Evolutionary conservation across 2,329 filamentous ascomycete species (phyloP).

Genomic region (Colletotrichum karsti): DNA sequence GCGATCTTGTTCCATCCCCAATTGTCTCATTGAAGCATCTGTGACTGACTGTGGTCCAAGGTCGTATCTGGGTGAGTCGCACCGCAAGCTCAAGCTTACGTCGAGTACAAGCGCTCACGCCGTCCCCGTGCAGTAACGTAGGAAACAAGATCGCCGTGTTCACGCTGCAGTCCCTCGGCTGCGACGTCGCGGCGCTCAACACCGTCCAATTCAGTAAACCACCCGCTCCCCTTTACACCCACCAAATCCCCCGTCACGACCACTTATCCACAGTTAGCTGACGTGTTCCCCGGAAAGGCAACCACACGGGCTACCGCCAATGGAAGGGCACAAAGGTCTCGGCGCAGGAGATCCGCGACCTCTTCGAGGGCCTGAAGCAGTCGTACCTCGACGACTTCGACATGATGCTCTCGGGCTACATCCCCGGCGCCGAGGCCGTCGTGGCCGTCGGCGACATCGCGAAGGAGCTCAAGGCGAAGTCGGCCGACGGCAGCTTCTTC

Average conservation of each 20-base stretch:
- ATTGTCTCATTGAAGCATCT: conserved; percentile 21
- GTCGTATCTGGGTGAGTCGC: conserved; percentile 52
- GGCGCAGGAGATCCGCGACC: conserved; percentile 81
- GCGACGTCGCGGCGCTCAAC: conserved; percentile 92
- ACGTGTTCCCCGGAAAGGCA: conserved; percentile 73
- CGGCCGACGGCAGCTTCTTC: conserved; percentile 80
- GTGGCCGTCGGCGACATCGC: conserved; percentile 86
- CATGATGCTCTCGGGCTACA: conserved; percentile 94
- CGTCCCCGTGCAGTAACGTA: conserved; percentile 78
- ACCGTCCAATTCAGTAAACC: conserved; percentile 94
- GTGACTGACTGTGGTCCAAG: conserved; percentile 37
- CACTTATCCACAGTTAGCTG: neutral
- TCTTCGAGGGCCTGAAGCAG: conserved; percentile 86
- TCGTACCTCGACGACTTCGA: conserved; percentile 90
- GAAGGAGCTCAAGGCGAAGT: conserved; percentile 77
- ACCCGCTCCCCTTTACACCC: neutral
- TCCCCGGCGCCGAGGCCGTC: conserved; percentile 86
- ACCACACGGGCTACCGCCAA: conserved; percentile 92
- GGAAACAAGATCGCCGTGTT: conserved; percentile 98
- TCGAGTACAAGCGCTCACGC: neutral
- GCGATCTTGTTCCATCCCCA: conserved; percentile 22
- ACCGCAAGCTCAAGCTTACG: neutral
- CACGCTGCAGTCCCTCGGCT: conserved; percentile 91
- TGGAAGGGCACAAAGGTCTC: conserved; percentile 86
- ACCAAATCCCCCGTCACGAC: neutral